A percentile compares a stretch with the other conserved stretches of the same genome.
These are phyloP conservation scores for Oidiodendron maius DNA, from an alignment of 495 filamentous ascomycete species.

Conservation along the genomic window DNA sequence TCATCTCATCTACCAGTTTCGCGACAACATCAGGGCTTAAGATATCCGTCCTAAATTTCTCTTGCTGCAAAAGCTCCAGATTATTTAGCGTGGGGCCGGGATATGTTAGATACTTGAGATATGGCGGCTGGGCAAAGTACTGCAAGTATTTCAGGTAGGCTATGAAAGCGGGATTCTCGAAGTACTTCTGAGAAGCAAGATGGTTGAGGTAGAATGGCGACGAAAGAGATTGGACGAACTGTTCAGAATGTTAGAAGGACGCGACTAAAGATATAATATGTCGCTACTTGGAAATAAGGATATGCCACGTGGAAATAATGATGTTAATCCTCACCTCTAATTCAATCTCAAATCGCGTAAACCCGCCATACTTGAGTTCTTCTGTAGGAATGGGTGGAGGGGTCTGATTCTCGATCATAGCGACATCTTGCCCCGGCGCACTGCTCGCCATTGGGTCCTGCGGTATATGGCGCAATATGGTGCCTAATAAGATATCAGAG, in stretches of 20 bases:
- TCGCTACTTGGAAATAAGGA: neutral
- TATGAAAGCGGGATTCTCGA: slow-evolving; percentile 63
- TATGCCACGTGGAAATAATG: no score
- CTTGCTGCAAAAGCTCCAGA: slow-evolving; percentile 76
- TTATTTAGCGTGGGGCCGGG: slow-evolving; percentile 79
- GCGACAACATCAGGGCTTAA: slow-evolving; percentile 68
- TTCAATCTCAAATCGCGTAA: slow-evolving; percentile 67
- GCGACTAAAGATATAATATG: no score
- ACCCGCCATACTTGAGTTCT: slow-evolving; percentile 55
- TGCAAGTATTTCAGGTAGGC: slow-evolving; percentile 79
- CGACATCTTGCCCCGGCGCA: slow-evolving; percentile 14
- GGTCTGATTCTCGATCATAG: slow-evolving; percentile 21
- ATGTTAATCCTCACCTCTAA: slow-evolving; percentile 61
- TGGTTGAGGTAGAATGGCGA: slow-evolving; percentile 82
- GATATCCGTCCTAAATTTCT: slow-evolving; percentile 76
- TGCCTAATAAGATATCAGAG: no score
- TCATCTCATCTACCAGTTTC: slow-evolving; percentile 51
- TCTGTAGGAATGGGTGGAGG: slow-evolving; percentile 18
- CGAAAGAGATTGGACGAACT: slow-evolving; percentile 84
- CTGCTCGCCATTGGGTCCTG: slow-evolving; percentile 3
- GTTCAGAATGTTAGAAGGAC: slow-evolving; percentile 23
- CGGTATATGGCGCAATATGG: no score
- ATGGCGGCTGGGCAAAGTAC: slow-evolving; percentile 80
- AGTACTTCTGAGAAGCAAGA: slow-evolving; percentile 51
- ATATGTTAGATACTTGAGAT: slow-evolving; percentile 73